These are phyloP conservation scores for Aphanomyces astaci DNA, from an alignment of 352 stramenopile species.

Conservation along the genomic window DNA sequence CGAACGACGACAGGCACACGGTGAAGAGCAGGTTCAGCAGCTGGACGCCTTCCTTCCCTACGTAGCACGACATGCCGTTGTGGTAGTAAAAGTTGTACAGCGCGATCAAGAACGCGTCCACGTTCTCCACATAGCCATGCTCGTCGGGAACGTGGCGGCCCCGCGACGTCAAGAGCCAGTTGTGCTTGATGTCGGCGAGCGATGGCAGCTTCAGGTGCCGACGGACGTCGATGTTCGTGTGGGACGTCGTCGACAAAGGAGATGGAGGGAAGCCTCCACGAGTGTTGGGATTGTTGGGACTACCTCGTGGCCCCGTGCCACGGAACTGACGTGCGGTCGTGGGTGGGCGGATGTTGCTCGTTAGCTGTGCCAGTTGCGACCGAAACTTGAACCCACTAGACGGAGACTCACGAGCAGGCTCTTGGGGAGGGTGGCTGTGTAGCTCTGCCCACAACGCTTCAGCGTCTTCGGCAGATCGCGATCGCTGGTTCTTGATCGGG, in stretches of 20 bases:
- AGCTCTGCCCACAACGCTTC: conserved; percentile 21
- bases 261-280: neutral
- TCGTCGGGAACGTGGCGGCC: conserved; percentile 42
- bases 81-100: conserved; percentile 94
- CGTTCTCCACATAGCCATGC: conserved; percentile 63
- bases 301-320: neutral
- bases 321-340: neutral
- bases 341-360: conserved; percentile 19
- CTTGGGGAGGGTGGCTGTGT: conserved; percentile 7
- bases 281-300: neutral
- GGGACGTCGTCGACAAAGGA: neutral
- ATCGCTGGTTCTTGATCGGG: conserved; percentile 14
- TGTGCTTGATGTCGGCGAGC: conserved; percentile 12
- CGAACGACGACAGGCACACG: conserved; percentile 89
- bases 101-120: conserved; percentile 88
- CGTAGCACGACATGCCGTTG: conserved; percentile 87
- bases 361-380: neutral
- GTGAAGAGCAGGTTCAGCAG: conserved; percentile 94
- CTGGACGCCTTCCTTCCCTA: conserved; percentile 85
- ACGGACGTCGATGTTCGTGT: conserved; percentile 6
- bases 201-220: conserved; percentile 18
- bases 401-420: neutral
- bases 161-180: conserved; percentile 12
- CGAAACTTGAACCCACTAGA: conserved; percentile 12
- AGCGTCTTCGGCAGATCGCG: conserved; percentile 12